Evolutionary conservation across 306 rosid genomes (phyloP).

Genomic region (Cicer yamashitae): DNA sequence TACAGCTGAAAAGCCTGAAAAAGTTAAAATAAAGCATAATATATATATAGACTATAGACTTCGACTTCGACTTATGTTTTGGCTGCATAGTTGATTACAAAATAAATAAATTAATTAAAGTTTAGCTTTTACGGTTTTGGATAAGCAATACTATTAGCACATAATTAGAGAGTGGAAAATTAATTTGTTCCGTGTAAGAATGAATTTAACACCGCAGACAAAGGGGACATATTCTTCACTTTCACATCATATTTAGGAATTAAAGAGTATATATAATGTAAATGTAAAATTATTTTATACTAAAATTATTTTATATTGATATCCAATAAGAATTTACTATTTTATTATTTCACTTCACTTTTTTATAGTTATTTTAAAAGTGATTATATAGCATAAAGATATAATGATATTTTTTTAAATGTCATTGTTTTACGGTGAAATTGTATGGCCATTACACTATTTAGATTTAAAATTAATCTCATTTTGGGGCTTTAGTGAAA

Average conservation of each 20-base stretch:
- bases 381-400: too few relatives aligned
- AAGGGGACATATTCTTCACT: conserved; percentile 14
- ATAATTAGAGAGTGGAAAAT: conserved; percentile 9
- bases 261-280: too few relatives aligned
- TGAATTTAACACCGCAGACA: conserved; percentile 27
- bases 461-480: neutral
- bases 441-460: too few relatives aligned
- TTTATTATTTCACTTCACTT: too few relatives aligned
- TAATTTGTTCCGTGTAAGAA: conserved; percentile 28
- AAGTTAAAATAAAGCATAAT: conserved; percentile 37
- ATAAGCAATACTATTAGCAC: conserved; percentile 19
- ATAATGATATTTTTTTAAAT: too few relatives aligned
- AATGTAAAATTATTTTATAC: too few relatives aligned
- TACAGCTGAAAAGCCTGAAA: conserved; percentile 10
- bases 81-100: neutral
- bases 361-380: too few relatives aligned
- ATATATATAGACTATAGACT: conserved; percentile 4
- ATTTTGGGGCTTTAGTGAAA: neutral
- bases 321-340: too few relatives aligned
- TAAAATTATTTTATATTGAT: too few relatives aligned
- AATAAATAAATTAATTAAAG: conserved; percentile 13
- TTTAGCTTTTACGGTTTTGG: conserved; percentile 17
- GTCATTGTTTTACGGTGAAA: too few relatives aligned
- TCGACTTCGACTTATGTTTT: conserved; percentile 38
- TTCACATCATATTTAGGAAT: neutral